phyloP scores from a whole-genome alignment of 148 eudicot genomes.

The Fagopyrum esculentum region DNA sequence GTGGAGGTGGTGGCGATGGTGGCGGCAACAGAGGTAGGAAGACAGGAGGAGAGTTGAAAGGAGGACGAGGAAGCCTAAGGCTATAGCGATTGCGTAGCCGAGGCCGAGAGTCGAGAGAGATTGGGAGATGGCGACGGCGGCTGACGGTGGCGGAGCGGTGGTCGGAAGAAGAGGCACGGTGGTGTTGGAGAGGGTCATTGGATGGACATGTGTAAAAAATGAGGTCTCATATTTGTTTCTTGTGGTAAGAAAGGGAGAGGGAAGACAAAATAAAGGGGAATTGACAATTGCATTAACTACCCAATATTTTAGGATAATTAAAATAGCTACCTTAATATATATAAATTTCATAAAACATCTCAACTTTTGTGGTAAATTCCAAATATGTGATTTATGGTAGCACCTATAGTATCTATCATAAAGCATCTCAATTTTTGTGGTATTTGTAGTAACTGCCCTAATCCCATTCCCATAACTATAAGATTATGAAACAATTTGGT shows the following conservation, averaged over 20 bases:
- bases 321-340: too few species aligned
- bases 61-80: constrained; percentile 77
- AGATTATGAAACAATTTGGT: too few species aligned
- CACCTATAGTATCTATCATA: too few species aligned
- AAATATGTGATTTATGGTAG: too few species aligned
- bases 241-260: constrained; percentile 20
- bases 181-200: constrained; percentile 16
- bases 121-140: constrained; percentile 13
- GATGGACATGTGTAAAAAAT: constrained; percentile 11
- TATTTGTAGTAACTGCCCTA: too few species aligned
- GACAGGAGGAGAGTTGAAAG: constrained; percentile 57
- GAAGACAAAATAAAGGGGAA: constrained; percentile 6
- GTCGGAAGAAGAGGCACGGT: constrained; percentile 15
- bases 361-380: too few species aligned
- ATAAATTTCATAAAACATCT: too few species aligned
- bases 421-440: too few species aligned
- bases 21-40: constrained; percentile 65
- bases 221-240: constrained; percentile 25
- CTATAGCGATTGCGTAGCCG: constrained; percentile 75
- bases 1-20: constrained; percentile 17
- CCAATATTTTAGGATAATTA: too few species aligned
- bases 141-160: constrained; percentile 20
- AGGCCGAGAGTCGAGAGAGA: constrained; percentile 47
- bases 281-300: neutral
- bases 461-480: too few species aligned